phyloP scores from a whole-genome alignment of 805 yeast genomes.

The Nematodospora valgi region DNA sequence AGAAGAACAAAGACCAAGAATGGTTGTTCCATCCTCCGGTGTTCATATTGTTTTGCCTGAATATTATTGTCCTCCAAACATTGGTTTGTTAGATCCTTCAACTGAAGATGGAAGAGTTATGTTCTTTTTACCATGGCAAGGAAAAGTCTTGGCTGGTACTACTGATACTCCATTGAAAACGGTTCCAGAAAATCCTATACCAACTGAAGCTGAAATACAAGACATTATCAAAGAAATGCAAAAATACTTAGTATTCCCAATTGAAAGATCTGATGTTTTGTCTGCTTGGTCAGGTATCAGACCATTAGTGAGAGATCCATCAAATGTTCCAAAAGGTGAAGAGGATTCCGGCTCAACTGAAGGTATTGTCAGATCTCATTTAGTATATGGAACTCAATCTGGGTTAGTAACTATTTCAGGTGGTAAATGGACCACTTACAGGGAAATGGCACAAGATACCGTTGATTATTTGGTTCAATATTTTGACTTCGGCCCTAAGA shows the following conservation, averaged over 20 bases:
- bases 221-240: conserved; percentile 85
- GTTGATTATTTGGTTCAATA: conserved; percentile 64
- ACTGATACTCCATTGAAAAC: conserved; percentile 82
- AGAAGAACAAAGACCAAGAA: conserved; percentile 51
- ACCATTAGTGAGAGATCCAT: conserved; percentile 87
- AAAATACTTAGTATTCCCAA: conserved; percentile 85
- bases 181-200: conserved; percentile 74
- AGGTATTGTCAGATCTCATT: conserved; percentile 87
- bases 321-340: conserved; percentile 44
- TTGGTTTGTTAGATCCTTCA: conserved; percentile 88
- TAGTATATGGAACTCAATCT: conserved; percentile 61
- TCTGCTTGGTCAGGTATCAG: conserved; percentile 98
- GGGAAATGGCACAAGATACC: conserved; percentile 97
- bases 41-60: conserved; percentile 92
- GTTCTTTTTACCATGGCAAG: conserved; percentile 98
- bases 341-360: conserved; percentile 59
- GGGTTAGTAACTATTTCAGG: conserved; percentile 90
- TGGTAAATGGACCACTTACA: conserved; percentile 97
- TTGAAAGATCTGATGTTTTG: conserved; percentile 82
- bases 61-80: conserved; percentile 79
- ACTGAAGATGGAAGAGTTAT: conserved; percentile 95
- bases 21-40: conserved; percentile 95
- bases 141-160: conserved; percentile 93
- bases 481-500: conserved; percentile 35
- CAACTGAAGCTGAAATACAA: conserved; percentile 83